Evolutionary conservation across 1,139 yeast genomes (phyloP).

Genomic region (Debaryomyces sp.): DNA sequence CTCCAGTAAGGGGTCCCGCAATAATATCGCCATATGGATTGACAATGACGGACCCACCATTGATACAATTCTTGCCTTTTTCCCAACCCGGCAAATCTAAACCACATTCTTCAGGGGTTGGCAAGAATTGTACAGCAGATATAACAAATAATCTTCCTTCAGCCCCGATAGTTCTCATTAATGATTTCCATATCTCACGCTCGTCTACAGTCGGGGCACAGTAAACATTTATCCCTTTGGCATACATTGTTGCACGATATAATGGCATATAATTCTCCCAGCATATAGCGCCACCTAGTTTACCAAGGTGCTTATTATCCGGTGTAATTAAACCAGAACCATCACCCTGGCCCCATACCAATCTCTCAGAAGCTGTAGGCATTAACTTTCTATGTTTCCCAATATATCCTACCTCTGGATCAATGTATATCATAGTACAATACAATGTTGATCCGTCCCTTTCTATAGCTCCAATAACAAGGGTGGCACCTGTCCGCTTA

Average conservation of each 20-base stretch:
- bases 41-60: constrained; percentile 41
- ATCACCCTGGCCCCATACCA: constrained; percentile 45
- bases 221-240: constrained; percentile 38
- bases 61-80: constrained; percentile 29
- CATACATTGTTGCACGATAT: constrained; percentile 36
- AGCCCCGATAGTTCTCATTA: constrained; percentile 34
- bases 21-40: constrained; percentile 41
- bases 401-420: constrained; percentile 32
- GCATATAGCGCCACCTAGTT: constrained; percentile 43
- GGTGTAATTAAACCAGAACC: constrained; percentile 40
- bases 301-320: constrained; percentile 27
- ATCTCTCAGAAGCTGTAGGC: constrained; percentile 42
- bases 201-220: constrained; percentile 45
- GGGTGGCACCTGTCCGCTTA: constrained; percentile 23
- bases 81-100: constrained; percentile 18
- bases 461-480: constrained; percentile 36
- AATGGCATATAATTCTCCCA: constrained; percentile 44
- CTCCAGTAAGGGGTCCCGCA: constrained; percentile 41
- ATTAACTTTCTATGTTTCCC: constrained; percentile 42
- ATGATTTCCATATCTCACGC: constrained; percentile 35
- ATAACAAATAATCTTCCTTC: constrained; percentile 35
- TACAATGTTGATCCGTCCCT: constrained; percentile 35
- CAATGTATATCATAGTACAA: constrained; percentile 36
- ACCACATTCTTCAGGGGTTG: constrained; percentile 16
- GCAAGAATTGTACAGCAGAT: constrained; percentile 34